Conservation (phyloP, 2,329 filamentous ascomycete genomes). For the Apiospora koreana region DNA sequence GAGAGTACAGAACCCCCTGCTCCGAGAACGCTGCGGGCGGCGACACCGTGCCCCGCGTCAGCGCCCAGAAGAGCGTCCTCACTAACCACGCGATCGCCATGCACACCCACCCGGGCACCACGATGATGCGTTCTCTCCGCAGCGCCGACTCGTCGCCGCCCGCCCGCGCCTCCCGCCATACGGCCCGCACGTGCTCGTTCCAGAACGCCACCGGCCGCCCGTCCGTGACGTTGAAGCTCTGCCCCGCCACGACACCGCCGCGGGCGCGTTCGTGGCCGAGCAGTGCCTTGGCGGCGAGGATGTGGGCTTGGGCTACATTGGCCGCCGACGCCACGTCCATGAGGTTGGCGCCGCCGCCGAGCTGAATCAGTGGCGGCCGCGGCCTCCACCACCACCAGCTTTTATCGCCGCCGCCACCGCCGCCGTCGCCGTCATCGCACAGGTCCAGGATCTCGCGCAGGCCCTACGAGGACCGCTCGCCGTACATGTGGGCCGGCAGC, state of each 20-base stretch:
- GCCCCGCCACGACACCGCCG: conserved; percentile 27
- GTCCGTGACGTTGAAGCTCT: conserved; percentile 39
- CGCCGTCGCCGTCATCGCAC: conserved; percentile 22
- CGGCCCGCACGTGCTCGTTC: conserved; percentile 26
- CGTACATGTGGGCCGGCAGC: conserved; percentile 34
- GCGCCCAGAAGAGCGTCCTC: conserved; percentile 25
- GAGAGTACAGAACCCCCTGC: conserved; percentile 24
- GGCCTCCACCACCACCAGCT: too few species aligned
- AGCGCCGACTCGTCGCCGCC: too few species aligned
- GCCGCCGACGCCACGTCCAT: conserved; percentile 30
- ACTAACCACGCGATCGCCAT: conserved; percentile 14
- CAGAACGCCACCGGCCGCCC: conserved; percentile 32
- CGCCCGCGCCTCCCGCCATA: conserved; percentile 23
- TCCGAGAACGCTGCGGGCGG: conserved; percentile 26
- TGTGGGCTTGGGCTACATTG: conserved; percentile 28
- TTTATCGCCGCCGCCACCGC: too few species aligned
- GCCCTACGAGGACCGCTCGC: conserved; percentile 32
- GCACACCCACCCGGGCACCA: conserved; percentile 30
- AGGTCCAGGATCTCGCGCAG: conserved; percentile 26
- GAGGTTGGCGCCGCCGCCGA: conserved; percentile 27
- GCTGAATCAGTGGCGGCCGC: conserved; percentile 28
- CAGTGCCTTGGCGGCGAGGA: conserved; percentile 30
- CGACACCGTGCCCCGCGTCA: conserved; percentile 25
- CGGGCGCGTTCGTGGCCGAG: conserved; percentile 17
- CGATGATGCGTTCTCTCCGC: too few species aligned